Evolutionary conservation across 768 basidiomycete genomes (phyloP).

Genomic region (Coprinopsis marcescibilis): DNA sequence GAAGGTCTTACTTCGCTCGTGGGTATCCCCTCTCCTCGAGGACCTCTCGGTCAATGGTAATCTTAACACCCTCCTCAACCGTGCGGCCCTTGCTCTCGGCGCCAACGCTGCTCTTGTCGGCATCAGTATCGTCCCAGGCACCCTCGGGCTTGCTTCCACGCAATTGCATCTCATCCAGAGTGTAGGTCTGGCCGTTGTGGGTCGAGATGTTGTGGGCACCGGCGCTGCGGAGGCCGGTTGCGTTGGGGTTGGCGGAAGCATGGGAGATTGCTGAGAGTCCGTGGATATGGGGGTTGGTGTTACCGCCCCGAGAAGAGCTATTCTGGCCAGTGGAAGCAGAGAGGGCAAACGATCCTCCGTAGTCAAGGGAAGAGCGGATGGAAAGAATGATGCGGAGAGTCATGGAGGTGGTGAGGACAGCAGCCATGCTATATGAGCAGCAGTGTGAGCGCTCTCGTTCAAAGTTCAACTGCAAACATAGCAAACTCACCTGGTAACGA

Average conservation of each 20-base stretch:
- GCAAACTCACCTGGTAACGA: constrained; percentile 53
- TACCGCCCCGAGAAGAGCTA: constrained; percentile 27
- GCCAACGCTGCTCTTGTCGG: constrained; percentile 37
- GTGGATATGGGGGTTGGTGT: constrained; percentile 38
- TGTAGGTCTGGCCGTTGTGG: constrained; percentile 40
- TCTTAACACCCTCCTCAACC: constrained; percentile 29
- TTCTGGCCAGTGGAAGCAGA: constrained; percentile 35
- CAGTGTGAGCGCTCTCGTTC: neutral
- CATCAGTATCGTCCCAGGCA: constrained; percentile 36
- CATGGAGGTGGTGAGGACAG: constrained; percentile 85
- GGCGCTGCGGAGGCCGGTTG: constrained; percentile 8
- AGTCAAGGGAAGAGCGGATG: constrained; percentile 67
- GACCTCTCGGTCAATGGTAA: constrained; percentile 39
- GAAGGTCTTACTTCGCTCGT: neutral
- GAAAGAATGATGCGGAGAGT: constrained; percentile 80
- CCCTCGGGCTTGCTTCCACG: constrained; percentile 40
- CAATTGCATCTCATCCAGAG: constrained; percentile 52
- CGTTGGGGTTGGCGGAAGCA: constrained; percentile 23
- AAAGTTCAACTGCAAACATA: neutral
- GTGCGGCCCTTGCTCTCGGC: constrained; percentile 12
- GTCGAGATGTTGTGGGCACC: constrained; percentile 33
- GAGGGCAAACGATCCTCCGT: constrained; percentile 67
- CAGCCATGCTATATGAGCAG: constrained; percentile 52
- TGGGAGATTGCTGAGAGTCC: constrained; percentile 42
- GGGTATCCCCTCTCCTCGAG: constrained; percentile 25